These are phyloP conservation scores for Castanea crenata DNA, from an alignment of 306 rosid genomes.

Conservation along the genomic window DNA sequence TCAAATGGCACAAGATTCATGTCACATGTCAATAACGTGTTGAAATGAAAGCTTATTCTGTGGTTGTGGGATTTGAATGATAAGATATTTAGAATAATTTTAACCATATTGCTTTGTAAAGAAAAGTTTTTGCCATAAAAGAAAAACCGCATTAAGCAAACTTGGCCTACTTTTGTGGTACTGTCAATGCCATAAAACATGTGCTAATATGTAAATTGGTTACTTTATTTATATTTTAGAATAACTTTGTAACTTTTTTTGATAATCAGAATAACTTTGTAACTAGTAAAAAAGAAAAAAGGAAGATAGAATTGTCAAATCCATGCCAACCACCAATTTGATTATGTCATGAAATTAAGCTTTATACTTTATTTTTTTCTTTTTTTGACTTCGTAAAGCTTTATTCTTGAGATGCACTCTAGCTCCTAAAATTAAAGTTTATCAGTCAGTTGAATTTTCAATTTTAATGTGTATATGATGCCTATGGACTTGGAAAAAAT, in stretches of 20 bases:
- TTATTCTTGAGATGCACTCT: not conserved
- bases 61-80: not conserved
- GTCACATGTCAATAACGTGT: not conserved
- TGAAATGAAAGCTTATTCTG: not conserved
- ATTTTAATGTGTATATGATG: no score
- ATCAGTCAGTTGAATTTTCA: no score
- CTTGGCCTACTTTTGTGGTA: not conserved
- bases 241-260: not conserved
- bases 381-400: not conserved
- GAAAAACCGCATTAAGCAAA: not conserved
- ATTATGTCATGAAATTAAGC: not conserved
- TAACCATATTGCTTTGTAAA: not conserved
- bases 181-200: not conserved
- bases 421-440: not conserved
- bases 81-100: not conserved
- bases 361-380: not conserved
- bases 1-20: not conserved
- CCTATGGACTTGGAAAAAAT: no score
- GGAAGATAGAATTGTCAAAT: slow-evolving; percentile 21
- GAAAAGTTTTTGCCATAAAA: not conserved
- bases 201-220: not conserved
- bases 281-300: not conserved
- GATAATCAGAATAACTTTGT: not conserved
- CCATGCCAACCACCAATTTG: slow-evolving; percentile 26
- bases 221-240: not conserved